Evolutionary conservation across 257 asterid genomes (phyloP).

Genomic region (Solanum chiquidenum): DNA sequence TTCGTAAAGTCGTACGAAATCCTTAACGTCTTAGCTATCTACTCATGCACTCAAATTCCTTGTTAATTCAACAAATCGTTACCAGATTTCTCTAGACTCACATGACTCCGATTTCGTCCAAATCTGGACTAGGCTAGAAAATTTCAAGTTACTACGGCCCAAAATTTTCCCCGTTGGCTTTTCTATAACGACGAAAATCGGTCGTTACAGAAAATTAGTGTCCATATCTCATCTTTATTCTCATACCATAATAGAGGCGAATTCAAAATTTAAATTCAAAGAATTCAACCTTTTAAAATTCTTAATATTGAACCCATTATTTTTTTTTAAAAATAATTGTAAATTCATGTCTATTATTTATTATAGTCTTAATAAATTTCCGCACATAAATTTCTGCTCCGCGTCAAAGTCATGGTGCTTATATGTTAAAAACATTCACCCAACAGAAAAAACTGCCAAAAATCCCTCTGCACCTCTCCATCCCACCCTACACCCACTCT

Average conservation of each 20-base stretch:
- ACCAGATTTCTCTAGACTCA: too few relatives aligned
- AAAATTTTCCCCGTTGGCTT: too few relatives aligned
- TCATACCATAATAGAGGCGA: not conserved
- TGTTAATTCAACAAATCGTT: too few relatives aligned
- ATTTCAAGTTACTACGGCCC: too few relatives aligned
- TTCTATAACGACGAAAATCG: too few relatives aligned
- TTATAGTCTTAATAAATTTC: not conserved
- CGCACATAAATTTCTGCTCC: not conserved
- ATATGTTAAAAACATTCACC: not conserved
- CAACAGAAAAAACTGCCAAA: conserved; percentile 70
- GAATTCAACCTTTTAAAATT: not conserved
- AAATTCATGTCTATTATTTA: not conserved
- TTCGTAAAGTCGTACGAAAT: too few relatives aligned
- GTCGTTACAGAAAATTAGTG: too few relatives aligned
- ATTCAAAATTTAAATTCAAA: not conserved
- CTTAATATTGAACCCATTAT: not conserved
- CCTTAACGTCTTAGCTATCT: too few relatives aligned
- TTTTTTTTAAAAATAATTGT: not conserved
- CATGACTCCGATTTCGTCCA: too few relatives aligned
- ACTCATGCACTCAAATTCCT: too few relatives aligned
- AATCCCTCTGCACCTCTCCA: conserved; percentile 48
- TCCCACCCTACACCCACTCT: not conserved
- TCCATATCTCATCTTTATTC: not conserved
- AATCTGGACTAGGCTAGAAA: too few relatives aligned
- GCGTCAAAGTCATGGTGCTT: not conserved